Evolutionary conservation across 192 early-diverging fungal species (phyloP).

Genomic region (Helicostylum pulchrum): DNA sequence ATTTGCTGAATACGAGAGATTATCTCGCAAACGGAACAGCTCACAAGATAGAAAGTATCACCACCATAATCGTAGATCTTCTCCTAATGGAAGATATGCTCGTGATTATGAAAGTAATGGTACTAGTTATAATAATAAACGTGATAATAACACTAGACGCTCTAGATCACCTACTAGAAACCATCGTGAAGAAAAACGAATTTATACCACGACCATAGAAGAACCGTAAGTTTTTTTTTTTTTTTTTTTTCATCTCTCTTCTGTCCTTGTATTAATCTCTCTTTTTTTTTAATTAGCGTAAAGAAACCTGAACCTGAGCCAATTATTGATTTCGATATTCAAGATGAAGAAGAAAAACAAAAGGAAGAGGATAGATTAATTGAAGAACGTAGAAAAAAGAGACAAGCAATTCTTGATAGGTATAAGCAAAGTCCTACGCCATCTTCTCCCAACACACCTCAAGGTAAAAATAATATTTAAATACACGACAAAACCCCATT

Average conservation of each 20-base stretch:
- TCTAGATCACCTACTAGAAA: slow-evolving; percentile 7
- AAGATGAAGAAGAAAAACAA: slow-evolving; percentile 50
- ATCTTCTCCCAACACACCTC: not conserved
- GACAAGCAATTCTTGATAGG: slow-evolving; percentile 72
- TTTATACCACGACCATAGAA: not conserved
- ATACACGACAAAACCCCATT: not conserved
- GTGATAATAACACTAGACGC: slow-evolving; percentile 10
- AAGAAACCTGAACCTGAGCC: not conserved
- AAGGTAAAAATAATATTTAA: slow-evolving; percentile 2
- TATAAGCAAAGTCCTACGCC: slow-evolving; percentile 39
- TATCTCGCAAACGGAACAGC: slow-evolving; percentile 1
- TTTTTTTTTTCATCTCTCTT: not conserved
- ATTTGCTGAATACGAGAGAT: slow-evolving; percentile 14
- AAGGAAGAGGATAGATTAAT: slow-evolving; percentile 77
- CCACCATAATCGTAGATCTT: not conserved
- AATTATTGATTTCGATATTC: slow-evolving; percentile 20
- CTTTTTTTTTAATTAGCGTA: not conserved
- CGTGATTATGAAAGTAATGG: slow-evolving; percentile 5
- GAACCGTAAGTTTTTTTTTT: not conserved
- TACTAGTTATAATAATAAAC: not conserved
- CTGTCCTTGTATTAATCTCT: not conserved
- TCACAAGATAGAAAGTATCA: not conserved
- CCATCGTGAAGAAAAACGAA: not conserved
- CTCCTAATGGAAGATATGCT: not conserved
- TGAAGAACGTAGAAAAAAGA: slow-evolving; percentile 79